Evolutionary conservation across 495 filamentous ascomycete species (phyloP).

Genomic region (Xylaria longipes): DNA sequence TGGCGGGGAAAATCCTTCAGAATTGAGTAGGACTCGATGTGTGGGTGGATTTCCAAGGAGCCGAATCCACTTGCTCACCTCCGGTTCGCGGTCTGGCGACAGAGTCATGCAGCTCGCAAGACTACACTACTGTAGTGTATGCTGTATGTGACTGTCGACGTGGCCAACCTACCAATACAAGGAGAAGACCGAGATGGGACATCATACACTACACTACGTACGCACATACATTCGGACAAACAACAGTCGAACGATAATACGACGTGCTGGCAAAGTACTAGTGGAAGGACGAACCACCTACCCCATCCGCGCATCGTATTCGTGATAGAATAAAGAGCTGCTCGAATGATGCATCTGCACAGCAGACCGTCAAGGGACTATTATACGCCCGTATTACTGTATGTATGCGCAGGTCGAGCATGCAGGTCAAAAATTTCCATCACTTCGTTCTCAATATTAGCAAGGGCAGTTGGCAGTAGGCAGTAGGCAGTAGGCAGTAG

Average conservation of each 20-base stretch:
- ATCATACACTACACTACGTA: background rate
- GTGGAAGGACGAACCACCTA: background rate
- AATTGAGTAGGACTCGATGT: constrained; percentile 12
- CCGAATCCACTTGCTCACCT: constrained; percentile 20
- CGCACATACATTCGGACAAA: background rate
- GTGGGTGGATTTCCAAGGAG: constrained; percentile 18
- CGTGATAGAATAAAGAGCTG: constrained; percentile 1
- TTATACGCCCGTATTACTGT: background rate
- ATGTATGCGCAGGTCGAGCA: constrained; percentile 11
- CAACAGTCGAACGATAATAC: constrained; percentile 10
- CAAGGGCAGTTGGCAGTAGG: background rate
- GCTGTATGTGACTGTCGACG: constrained; percentile 26
- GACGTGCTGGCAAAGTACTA: background rate
- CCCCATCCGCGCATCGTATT: constrained; percentile 8
- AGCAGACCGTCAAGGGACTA: constrained; percentile 1
- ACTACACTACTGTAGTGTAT: constrained; percentile 20
- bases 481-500: no score
- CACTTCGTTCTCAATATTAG: background rate
- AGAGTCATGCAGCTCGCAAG: constrained; percentile 22
- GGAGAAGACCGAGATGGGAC: background rate
- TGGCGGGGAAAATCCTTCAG: constrained; percentile 16
- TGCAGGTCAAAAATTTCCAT: constrained; percentile 14
- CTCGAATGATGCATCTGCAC: constrained; percentile 20
- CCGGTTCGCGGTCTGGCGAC: constrained; percentile 23
- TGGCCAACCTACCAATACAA: constrained; percentile 12